Conservation (phyloP, 208 protist genomes). For the Leishmania martiniquensis region DNA sequence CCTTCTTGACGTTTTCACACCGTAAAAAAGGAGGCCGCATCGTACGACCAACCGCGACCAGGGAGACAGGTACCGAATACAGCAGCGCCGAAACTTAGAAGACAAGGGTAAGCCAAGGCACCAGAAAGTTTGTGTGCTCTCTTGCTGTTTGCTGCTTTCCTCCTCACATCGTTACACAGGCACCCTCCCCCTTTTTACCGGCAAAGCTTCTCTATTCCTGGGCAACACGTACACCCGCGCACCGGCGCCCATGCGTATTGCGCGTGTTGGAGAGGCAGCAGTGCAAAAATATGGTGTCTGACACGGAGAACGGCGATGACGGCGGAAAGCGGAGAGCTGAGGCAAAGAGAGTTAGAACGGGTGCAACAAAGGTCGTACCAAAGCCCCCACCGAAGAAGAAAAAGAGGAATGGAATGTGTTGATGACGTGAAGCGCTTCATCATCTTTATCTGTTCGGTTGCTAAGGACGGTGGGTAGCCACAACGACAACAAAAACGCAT, state of each 20-base stretch:
- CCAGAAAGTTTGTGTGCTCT: background rate
- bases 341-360: background rate
- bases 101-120: no score
- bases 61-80: background rate
- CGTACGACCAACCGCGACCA: background rate
- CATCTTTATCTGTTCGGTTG: background rate
- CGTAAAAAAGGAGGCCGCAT: background rate
- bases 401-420: background rate
- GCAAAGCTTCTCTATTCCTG: background rate
- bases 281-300: background rate
- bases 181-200: background rate
- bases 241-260: background rate
- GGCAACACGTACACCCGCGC: background rate
- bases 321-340: background rate
- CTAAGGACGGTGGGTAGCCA: no score
- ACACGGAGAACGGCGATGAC: background rate
- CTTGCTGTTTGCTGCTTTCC: background rate
- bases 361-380: background rate
- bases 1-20: no score
- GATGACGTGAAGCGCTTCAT: background rate
- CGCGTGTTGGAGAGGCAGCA: background rate
- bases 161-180: background rate
- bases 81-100: background rate
- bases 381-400: background rate
- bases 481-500: background rate